Evolutionary conservation across 208 protist genomes (phyloP), one percentile per base, ranked within the genome.

Genomic region (Borovskyia barvae): DNA sequence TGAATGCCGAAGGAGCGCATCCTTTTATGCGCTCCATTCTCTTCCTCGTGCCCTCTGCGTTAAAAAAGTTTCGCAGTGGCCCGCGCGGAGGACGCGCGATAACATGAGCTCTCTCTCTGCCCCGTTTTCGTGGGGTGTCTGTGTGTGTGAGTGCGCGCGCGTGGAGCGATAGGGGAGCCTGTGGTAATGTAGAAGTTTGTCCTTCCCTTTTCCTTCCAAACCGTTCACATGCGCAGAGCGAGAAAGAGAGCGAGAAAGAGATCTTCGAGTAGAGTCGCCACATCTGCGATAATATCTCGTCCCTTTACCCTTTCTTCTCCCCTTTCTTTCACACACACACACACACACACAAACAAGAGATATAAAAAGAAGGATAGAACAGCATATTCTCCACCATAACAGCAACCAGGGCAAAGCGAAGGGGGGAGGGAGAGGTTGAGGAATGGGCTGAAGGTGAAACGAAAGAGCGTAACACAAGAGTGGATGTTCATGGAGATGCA

Each of bases 201-300:
- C 24, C 40, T 4, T 45, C 3, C 12, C 17, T 20, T 45, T 45
- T 15, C 24, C 4, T 45, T 45, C 12, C 7, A 29, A 26, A 49
- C 3, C 22, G 14, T 11, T 17, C 2, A 48, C 36, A 26, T 15
- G 55, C 50, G 5, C 25, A 28, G 25, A 46, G 49, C 6, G 36
- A 42, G 37, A 56, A 53, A 5, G 58, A 55, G 56, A 54, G 53
- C 20, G 24, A 50, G 5, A 52, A n/a, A n/a, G n/a, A n/a, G n/a
- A n/a, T n/a, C n/a, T n/a, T n/a, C n/a, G n/a, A n/a, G n/a, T n/a
- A n/a, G n/a, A n/a, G n/a, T n/a, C n/a, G n/a, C n/a, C n/a, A n/a
- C n/a, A n/a, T n/a, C n/a, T n/a, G n/a, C n/a, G n/a, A n/a, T n/a
- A n/a, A n/a, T n/a, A n/a, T n/a, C n/a, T n/a, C n/a, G n/a, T n/a